Evolutionary conservation across 306 rosid genomes (phyloP), one percentile per base, ranked within the genome.

Genomic region (Trichosanthes truncata): DNA sequence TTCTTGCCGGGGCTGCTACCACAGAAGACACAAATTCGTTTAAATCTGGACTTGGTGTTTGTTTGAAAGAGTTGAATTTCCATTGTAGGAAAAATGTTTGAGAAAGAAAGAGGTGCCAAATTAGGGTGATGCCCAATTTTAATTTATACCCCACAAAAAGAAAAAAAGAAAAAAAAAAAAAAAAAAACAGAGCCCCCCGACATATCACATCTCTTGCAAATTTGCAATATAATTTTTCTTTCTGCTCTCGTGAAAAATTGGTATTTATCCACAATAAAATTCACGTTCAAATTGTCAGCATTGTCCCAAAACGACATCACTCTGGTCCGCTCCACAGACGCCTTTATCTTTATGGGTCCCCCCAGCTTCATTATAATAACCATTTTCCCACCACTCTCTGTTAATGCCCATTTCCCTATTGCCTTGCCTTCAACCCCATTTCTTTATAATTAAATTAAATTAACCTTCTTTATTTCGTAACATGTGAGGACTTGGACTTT

Each of bases 1-100:
- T 69, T 92, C 81, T 87, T 92, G 15, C 98, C 98, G 4, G 91
- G 86, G 74, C 93, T 90, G 86, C 98, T 94, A 0, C 98, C 97
- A 20, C 97, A 92, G 86, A 89, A 94, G n/a, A 94, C 98, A 78
- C 98, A 94, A 80, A 92, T 83, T 55, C 98, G 87, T 74, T 60
- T 89, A 89, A 94, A 94, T 82, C 92, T 87, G 6, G 94, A 86
- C 18, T 68, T 68, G 26, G 8, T 66, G 26, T 3, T 66, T 8
- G 29, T 36, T 66, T 36, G 29, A 20, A 66, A 66, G 14, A 36
- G 29, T 66, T 66, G 74, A 36, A 14, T 36, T 66, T 66, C 74
- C 74, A 13, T 74, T 15, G 62, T 5, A 55, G 35, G n/a, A 14
- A 57, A 25, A n/a, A 5, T 20, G 12, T 23, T 23, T 21, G 65